Conservation (phyloP, 2,329 filamentous ascomycete species). For the Penicillium sp. region DNA sequence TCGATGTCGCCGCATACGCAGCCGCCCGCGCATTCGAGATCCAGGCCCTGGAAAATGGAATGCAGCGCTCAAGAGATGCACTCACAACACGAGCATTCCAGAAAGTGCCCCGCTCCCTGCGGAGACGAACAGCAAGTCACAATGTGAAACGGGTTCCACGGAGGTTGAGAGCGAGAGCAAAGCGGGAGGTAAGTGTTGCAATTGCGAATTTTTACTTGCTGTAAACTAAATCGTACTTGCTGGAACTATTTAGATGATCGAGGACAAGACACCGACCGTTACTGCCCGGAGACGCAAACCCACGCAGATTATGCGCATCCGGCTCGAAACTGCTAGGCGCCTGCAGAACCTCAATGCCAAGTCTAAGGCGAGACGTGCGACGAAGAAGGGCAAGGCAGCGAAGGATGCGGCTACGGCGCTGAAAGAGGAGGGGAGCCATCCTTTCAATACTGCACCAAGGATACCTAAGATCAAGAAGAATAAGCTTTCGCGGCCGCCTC, state of each 20-base stretch:
- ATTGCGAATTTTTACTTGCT: too few relatives aligned
- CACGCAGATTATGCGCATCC: slow-evolving; percentile 48
- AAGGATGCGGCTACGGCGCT: slow-evolving; percentile 23
- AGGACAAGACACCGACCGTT: slow-evolving; percentile 87
- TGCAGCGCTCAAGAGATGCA: slow-evolving; percentile 68
- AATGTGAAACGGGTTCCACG: slow-evolving; percentile 89
- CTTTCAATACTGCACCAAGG: slow-evolving; percentile 40
- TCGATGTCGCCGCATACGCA: slow-evolving; percentile 83
- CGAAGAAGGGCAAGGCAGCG: slow-evolving; percentile 47
- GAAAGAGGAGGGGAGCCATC: slow-evolving; percentile 30
- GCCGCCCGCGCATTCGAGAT: slow-evolving; percentile 88
- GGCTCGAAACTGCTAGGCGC: slow-evolving; percentile 74
- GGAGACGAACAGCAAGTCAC: slow-evolving; percentile 88
- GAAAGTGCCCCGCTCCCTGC: slow-evolving; percentile 78
- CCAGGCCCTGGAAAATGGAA: slow-evolving; percentile 76
- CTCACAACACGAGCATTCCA: slow-evolving; percentile 79
- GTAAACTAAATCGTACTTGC: background rate
- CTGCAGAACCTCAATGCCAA: slow-evolving; percentile 61
- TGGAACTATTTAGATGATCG: slow-evolving; percentile 62
- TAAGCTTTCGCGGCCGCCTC: slow-evolving; percentile 63
- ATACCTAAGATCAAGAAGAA: slow-evolving; percentile 70
- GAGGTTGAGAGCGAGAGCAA: slow-evolving; percentile 68
- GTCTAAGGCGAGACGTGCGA: slow-evolving; percentile 40
- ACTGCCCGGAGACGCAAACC: slow-evolving; percentile 55
- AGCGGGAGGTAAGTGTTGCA: slow-evolving; percentile 53